Conservation (phyloP, 495 filamentous ascomycete species). For the Hypoxylon crocopeplum region DNA sequence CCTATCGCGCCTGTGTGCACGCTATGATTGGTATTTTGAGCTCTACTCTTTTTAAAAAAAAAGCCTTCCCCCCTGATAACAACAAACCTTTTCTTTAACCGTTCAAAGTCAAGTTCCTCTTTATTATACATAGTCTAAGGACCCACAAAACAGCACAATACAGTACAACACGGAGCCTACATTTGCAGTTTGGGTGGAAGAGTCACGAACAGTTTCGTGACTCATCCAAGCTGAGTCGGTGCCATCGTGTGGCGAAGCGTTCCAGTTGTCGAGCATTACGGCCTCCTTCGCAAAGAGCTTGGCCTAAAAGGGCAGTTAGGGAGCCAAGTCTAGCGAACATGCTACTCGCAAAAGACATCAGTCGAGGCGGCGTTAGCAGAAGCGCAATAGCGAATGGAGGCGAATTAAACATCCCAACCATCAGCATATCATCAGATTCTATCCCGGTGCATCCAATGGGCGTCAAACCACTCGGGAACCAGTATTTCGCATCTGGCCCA, state of each 20-base stretch:
- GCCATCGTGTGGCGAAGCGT: conserved; percentile 17
- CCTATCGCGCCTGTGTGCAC: too few relatives aligned
- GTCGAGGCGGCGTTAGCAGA: conserved; percentile 25
- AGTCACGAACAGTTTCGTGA: conserved; percentile 1
- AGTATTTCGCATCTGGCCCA: conserved; percentile 64
- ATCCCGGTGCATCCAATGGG: conserved; percentile 84
- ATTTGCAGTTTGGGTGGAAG: background rate
- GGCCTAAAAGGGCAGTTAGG: conserved; percentile 21
- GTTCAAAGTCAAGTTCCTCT: too few relatives aligned
- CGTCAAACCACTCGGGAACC: conserved; percentile 89
- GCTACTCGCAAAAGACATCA: conserved; percentile 33
- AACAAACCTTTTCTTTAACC: too few relatives aligned
- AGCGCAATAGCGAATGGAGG: conserved; percentile 14
- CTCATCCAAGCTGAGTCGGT: conserved; percentile 17
- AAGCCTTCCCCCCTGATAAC: too few relatives aligned
- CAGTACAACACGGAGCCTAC: too few relatives aligned
- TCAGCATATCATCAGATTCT: conserved; percentile 41
- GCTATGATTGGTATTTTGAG: too few relatives aligned
- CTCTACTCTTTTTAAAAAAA: too few relatives aligned
- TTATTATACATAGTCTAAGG: too few relatives aligned
- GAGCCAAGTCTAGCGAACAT: conserved; percentile 12
- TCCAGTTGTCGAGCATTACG: conserved; percentile 1
- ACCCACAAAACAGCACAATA: too few relatives aligned
- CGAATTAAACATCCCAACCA: conserved; percentile 26
- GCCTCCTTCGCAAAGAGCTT: conserved; percentile 7